Base-by-base conservation (phyloP, 2,329 filamentous ascomycete genomes). In the Fusarium sublunatum region DNA sequence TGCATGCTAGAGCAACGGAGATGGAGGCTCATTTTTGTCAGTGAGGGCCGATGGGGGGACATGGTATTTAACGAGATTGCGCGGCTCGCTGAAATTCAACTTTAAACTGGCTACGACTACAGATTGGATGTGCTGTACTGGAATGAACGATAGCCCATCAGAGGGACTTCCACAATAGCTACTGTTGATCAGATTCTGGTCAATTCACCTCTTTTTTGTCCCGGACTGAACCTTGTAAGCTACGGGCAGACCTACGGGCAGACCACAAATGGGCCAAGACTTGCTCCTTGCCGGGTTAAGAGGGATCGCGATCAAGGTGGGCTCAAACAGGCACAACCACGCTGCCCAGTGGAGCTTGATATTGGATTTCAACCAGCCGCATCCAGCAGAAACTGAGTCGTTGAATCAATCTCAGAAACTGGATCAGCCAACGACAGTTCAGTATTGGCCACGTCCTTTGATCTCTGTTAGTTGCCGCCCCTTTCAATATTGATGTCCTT, bases 251-350 rank as follows among this genome's bases (percentile, higher is more conserved):
- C 19, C 19, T 34, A 39, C 43, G 32, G 43, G 24, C 28, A 60
- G 57, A 38, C 50, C 34, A 54, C 39, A 41, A 40, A 63, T 34
- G 13, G 54, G 42, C 56, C 57, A 60, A 65, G 61, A 51, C 45
- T 45, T 39, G 24, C 36, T 32, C 48, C 35, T 15, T 61, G 48
- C 50, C 56, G 50, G 46, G 57, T 61, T 39, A 26, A 65, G 38
- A 58, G 48, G 55, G 61, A 65, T 65, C 62, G 53, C 61, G 62
- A 65, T 65, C 35, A 57, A 36, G 19, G 40, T 51, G 55, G 60
- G 39, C 45, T 45, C 29, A 46, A 62, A 15, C 45, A 62, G 57
- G 57, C 52, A 57, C 61, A 40, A 65, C 61, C 34, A 53, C 24
- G 51, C 48, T 53, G 48, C 43, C 38, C 40, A 46, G 61, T 65